A percentile compares a stretch with the other conserved stretches of the same genome.
Conservation (phyloP, 257 asterid species). For the Jacaranda copaia region DNA sequence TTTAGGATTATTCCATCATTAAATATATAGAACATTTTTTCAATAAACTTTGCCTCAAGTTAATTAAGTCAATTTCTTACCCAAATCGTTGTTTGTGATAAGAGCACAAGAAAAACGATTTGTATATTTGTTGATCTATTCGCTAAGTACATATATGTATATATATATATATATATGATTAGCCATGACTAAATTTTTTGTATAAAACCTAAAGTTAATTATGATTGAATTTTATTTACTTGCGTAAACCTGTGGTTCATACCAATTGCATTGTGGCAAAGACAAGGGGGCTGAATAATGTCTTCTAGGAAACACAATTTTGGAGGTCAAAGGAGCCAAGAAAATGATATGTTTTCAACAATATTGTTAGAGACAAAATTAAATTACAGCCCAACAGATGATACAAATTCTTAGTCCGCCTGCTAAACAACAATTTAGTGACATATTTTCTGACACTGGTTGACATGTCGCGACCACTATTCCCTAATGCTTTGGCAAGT, state of each 20-base stretch:
- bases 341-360: conserved; percentile 28
- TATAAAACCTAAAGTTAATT: background rate
- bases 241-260: conserved; percentile 26
- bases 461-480: conserved; percentile 28
- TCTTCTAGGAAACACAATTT: conserved; percentile 2
- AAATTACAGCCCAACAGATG: background rate
- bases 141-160: too few relatives aligned
- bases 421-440: conserved; percentile 18
- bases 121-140: too few relatives aligned
- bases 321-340: background rate
- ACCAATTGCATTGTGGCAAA: conserved; percentile 34
- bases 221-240: background rate
- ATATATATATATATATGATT: too few relatives aligned
- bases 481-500: conserved; percentile 39
- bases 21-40: too few relatives aligned
- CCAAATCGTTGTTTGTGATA: too few relatives aligned
- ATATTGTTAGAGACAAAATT: conserved; percentile 32
- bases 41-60: too few relatives aligned
- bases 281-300: conserved; percentile 8
- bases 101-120: too few relatives aligned
- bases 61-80: too few relatives aligned
- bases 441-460: background rate
- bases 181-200: too few relatives aligned
- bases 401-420: conserved; percentile 30
- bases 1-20: too few relatives aligned